Evolutionary conservation across 441 rosid species (phyloP), one percentile per base, ranked within the genome.

Genomic region (Euphorbia neoarborescens): DNA sequence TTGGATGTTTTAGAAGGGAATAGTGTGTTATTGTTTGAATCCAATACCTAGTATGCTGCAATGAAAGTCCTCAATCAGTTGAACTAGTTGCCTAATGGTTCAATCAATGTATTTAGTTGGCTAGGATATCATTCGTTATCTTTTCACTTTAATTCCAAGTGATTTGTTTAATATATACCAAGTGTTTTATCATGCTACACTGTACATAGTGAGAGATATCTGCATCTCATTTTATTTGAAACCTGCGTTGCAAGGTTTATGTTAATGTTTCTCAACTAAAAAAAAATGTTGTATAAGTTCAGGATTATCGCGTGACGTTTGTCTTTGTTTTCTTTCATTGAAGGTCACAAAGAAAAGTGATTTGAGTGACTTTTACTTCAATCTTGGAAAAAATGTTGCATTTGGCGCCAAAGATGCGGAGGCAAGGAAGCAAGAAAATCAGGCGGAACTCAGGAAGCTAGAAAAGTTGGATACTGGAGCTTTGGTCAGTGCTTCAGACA

Each of bases 291-390:
- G 8, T 7, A 53, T 14, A 19, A 51, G 24, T 68, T 20, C 46
- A 7, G 15, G 46, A 34, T 8, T 35, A 22, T 7, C 27, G 20
- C 37, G 48, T 46, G 35, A 68, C 57, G 32, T 25, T 68, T 34
- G 20, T 40, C 30, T 46, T 56, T 51, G 37, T 60, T 70, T 27
- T 69, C 20, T 48, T 12, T 19, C 53, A 75, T 17, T 27, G 13
- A 64, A 91, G 99, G 97, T 94, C 75, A 89, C 96, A 27, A 92
- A 88, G 88, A 94, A 94, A 86, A 87, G 72, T 11, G 94, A 89
- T 74, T 78, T 91, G 87, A 86, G 80, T 59, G 97, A 94, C 72
- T 91, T 94, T 73, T 90, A 94, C 81, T 83, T 90, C 83, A 87
- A 86, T 83, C 79, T 94, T 68, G 89, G 79, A 15, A 89, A 92